These are phyloP conservation scores for Venturia carpophila DNA, from an alignment of 2,329 filamentous ascomycete genomes.

Conservation along the genomic window DNA sequence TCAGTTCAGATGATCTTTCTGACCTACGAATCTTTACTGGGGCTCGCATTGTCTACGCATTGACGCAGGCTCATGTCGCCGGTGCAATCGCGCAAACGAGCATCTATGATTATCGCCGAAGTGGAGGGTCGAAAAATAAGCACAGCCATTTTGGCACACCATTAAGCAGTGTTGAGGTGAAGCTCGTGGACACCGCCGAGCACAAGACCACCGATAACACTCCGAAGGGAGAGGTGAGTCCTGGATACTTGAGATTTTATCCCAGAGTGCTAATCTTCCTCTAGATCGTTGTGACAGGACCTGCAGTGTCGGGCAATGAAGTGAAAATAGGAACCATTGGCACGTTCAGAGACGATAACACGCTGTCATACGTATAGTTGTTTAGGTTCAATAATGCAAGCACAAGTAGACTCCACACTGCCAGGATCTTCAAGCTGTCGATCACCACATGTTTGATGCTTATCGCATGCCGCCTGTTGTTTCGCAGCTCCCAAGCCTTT, in stretches of 20 bases:
- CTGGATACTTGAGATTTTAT: not conserved
- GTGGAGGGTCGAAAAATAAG: constrained; percentile 32
- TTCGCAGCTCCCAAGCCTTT: not conserved
- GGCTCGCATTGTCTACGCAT: constrained; percentile 74
- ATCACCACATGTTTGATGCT: not conserved
- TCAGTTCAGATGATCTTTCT: constrained; percentile 64
- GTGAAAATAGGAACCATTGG: constrained; percentile 56
- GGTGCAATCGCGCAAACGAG: constrained; percentile 83
- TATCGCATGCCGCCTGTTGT: not conserved
- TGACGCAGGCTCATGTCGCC: constrained; percentile 75
- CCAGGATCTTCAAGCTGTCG: not conserved
- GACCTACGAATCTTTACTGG: constrained; percentile 76
- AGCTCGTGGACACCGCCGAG: constrained; percentile 55
- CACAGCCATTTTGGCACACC: constrained; percentile 73
- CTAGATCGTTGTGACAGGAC: constrained; percentile 64
- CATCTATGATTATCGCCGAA: constrained; percentile 73
- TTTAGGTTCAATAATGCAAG: not conserved
- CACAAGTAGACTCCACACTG: not conserved
- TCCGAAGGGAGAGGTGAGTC: constrained; percentile 30
- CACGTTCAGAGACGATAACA: constrained; percentile 63
- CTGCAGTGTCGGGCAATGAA: constrained; percentile 62
- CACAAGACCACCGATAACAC: constrained; percentile 56
- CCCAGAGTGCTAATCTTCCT: not conserved
- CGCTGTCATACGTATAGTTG: constrained; percentile 47
- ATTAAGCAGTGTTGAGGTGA: constrained; percentile 69